These are phyloP conservation scores for Beauveria asiatica DNA, from an alignment of 2,329 filamentous ascomycete genomes.

Conservation along the genomic window DNA sequence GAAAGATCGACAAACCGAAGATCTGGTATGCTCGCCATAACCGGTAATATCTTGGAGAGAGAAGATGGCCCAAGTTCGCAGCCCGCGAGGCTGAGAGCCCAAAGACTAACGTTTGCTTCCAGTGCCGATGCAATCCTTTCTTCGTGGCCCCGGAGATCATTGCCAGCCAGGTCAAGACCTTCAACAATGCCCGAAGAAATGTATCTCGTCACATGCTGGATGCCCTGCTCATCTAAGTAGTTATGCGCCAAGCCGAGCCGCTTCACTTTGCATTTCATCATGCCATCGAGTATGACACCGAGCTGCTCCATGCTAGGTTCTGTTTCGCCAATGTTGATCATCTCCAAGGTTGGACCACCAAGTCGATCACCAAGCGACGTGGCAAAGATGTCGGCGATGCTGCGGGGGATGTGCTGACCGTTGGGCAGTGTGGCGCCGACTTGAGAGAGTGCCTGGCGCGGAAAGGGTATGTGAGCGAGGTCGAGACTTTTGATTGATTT, in stretches of 20 bases:
- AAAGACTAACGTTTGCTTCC: slow-evolving; percentile 51
- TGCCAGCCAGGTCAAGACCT: slow-evolving; percentile 82
- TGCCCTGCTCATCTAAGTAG: slow-evolving; percentile 60
- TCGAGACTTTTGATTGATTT: slow-evolving; percentile 79
- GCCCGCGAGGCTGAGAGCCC: slow-evolving; percentile 77
- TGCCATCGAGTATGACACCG: slow-evolving; percentile 68
- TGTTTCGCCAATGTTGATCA: slow-evolving; percentile 77
- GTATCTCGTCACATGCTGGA: slow-evolving; percentile 70
- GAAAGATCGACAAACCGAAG: slow-evolving; percentile 89
- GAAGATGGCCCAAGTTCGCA: slow-evolving; percentile 70
- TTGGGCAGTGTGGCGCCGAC: slow-evolving; percentile 24
- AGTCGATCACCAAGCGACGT: slow-evolving; percentile 70
- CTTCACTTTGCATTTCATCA: slow-evolving; percentile 67
- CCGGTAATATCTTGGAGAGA: slow-evolving; percentile 67
- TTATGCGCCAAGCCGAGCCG: slow-evolving; percentile 81
- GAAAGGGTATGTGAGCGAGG: slow-evolving; percentile 76
- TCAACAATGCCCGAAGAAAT: slow-evolving; percentile 70
- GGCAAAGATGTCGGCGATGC: slow-evolving; percentile 54
- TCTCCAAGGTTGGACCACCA: slow-evolving; percentile 66
- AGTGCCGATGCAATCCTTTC: slow-evolving; percentile 44
- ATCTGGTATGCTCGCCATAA: slow-evolving; percentile 57
- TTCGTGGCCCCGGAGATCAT: slow-evolving; percentile 55
- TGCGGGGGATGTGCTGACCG: slow-evolving; percentile 25
- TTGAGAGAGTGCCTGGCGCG: slow-evolving; percentile 30
- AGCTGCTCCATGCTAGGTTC: slow-evolving; percentile 63